Conservation (phyloP, 2,329 filamentous ascomycete species). For the Botryotinia convoluta region DNA sequence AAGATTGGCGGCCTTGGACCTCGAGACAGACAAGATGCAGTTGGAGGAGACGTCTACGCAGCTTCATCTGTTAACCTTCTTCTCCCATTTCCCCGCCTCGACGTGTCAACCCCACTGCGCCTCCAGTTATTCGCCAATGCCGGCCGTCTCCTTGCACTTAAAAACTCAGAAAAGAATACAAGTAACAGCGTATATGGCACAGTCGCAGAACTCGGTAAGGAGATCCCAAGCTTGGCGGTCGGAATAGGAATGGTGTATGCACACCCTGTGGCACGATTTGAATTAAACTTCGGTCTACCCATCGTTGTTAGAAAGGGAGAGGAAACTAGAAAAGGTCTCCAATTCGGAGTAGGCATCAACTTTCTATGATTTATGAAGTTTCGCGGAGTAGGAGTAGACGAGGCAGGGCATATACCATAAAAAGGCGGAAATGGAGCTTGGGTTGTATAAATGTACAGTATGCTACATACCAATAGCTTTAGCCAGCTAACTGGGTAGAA, state of each 20-base stretch:
- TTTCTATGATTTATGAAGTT: slow-evolving; percentile 65
- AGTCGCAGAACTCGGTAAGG: slow-evolving; percentile 67
- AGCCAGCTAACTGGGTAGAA: slow-evolving; percentile 4
- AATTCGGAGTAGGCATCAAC: slow-evolving; percentile 94
- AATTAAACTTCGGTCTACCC: slow-evolving; percentile 92
- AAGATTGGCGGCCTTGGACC: slow-evolving; percentile 85
- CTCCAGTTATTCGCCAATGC: slow-evolving; percentile 91
- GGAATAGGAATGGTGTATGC: slow-evolving; percentile 92
- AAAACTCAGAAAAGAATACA: slow-evolving; percentile 42
- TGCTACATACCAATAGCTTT: slow-evolving; percentile 7
- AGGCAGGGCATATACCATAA: slow-evolving; percentile 4
- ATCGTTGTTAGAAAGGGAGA: slow-evolving; percentile 79
- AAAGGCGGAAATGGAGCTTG: neutral
- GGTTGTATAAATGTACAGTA: slow-evolving; percentile 11
- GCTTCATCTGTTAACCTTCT: slow-evolving; percentile 85
- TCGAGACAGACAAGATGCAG: slow-evolving; percentile 77
- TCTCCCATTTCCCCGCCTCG: slow-evolving; percentile 77
- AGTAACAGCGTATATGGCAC: slow-evolving; percentile 50
- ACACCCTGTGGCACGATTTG: slow-evolving; percentile 88
- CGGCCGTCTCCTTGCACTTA: slow-evolving; percentile 77
- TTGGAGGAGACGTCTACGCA: slow-evolving; percentile 89
- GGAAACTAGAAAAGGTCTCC: slow-evolving; percentile 83
- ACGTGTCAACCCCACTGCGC: slow-evolving; percentile 78
- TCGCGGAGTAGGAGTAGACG: slow-evolving; percentile 3
- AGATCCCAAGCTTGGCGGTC: slow-evolving; percentile 79